phyloP scores from a whole-genome alignment of 2,329 filamentous ascomycete genomes.

The Sclerotinia minor region DNA sequence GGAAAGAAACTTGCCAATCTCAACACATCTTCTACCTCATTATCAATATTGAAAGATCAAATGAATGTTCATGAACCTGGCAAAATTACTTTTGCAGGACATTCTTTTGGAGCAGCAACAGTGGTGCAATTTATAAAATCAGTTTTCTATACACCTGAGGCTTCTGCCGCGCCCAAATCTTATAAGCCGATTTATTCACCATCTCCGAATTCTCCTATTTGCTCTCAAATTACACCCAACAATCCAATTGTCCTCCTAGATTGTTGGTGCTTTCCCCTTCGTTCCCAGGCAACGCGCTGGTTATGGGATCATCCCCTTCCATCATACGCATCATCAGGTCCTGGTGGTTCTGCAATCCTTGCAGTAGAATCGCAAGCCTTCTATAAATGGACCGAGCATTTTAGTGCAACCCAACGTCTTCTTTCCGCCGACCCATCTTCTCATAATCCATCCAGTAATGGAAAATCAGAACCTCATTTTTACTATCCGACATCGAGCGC shows the following conservation, averaged over 20 bases:
- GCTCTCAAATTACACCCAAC: conserved; percentile 65
- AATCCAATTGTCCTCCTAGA: conserved; percentile 72
- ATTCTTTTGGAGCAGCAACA: conserved; percentile 78
- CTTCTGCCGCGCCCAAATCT: conserved; percentile 47
- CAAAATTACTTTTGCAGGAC: conserved; percentile 72
- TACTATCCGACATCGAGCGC: conserved; percentile 75
- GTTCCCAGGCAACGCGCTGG: conserved; percentile 60
- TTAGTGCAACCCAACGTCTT: conserved; percentile 66
- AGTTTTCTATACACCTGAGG: conserved; percentile 61
- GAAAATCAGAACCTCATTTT: conserved; percentile 56
- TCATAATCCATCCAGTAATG: conserved; percentile 42
- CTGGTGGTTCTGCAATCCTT: conserved; percentile 61
- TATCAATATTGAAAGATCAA: conserved; percentile 59
- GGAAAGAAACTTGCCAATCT: conserved; percentile 54
- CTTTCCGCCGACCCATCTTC: conserved; percentile 58
- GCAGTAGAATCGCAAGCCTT: conserved; percentile 76
- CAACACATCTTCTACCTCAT: conserved; percentile 50
- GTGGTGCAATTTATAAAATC: conserved; percentile 77
- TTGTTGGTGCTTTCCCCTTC: conserved; percentile 75
- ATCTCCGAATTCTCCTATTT: conserved; percentile 54
- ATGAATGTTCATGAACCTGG: conserved; percentile 72
- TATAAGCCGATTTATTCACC: conserved; percentile 65
- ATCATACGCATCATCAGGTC: conserved; percentile 55
- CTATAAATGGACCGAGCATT: conserved; percentile 73
- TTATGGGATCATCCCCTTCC: conserved; percentile 75